phyloP scores from a whole-genome alignment of 2,329 filamentous ascomycete species.

The Claviceps digitariae region DNA sequence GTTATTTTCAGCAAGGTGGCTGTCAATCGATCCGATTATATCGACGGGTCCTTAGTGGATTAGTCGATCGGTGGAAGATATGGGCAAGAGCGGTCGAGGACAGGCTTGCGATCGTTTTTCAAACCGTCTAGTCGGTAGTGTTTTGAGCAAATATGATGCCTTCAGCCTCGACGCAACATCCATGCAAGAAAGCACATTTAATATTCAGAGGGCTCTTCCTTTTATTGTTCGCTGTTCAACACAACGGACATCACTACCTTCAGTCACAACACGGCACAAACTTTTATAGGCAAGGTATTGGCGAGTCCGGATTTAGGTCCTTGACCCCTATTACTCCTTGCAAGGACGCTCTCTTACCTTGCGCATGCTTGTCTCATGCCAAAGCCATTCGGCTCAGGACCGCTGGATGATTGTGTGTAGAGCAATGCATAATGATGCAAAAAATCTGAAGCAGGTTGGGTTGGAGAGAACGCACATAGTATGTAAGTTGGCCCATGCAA shows the following conservation, averaged over 20 bases:
- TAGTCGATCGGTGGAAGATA: not conserved
- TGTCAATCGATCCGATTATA: not conserved
- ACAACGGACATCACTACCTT: not conserved
- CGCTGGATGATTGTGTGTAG: not conserved
- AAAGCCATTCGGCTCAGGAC: not conserved
- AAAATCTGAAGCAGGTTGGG: not conserved
- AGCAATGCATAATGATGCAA: not conserved
- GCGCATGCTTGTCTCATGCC: not conserved
- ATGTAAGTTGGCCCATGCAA: not conserved
- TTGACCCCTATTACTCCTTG: not conserved
- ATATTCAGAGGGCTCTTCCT: not conserved
- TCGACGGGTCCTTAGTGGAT: not conserved
- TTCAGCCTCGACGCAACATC: not conserved
- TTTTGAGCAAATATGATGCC: not conserved
- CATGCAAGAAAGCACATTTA: not conserved
- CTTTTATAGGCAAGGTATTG: not conserved
- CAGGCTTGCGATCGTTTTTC: not conserved
- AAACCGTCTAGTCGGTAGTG: not conserved
- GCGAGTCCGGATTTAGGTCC: not conserved
- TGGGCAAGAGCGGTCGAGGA: not conserved
- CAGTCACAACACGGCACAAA: not conserved
- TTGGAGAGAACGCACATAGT: not conserved
- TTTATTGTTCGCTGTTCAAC: not conserved
- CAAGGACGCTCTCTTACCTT: not conserved
- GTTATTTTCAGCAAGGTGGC: not conserved